A percentile compares a stretch with the other conserved stretches of the same genome.
These are phyloP conservation scores for Calcarisporium arbuscula DNA, from an alignment of 2,329 filamentous ascomycete species.

Conservation along the genomic window DNA sequence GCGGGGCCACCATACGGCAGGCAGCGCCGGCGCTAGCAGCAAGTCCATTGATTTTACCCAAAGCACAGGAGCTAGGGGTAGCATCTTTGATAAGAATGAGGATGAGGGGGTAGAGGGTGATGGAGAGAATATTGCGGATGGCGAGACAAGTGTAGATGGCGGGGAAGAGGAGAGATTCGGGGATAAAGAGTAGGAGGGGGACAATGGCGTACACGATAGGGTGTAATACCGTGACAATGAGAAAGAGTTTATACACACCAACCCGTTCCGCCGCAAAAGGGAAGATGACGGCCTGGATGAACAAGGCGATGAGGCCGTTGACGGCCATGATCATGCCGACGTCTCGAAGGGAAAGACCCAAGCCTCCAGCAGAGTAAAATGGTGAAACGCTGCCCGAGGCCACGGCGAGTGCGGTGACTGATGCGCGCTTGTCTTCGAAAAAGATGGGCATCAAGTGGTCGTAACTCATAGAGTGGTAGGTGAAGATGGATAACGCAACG, in stretches of 20 bases:
- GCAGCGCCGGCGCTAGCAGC: constrained; percentile 60
- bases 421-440: constrained; percentile 66
- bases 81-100: constrained; percentile 64
- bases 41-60: constrained; percentile 61
- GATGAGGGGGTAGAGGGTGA: constrained; percentile 59
- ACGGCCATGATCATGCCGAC: constrained; percentile 57
- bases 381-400: constrained; percentile 28
- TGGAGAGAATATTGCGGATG: constrained; percentile 54
- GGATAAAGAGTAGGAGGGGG: constrained; percentile 51
- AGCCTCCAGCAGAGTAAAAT: constrained; percentile 54
- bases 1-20: constrained; percentile 62
- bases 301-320: constrained; percentile 52
- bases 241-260: constrained; percentile 54
- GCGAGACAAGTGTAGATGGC: constrained; percentile 54
- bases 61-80: constrained; percentile 46
- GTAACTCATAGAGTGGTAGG: constrained; percentile 92
- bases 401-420: constrained; percentile 29
- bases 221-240: constrained; percentile 53
- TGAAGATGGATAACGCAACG: constrained; percentile 80
- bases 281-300: constrained; percentile 55
- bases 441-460: constrained; percentile 91
- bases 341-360: constrained; percentile 55
- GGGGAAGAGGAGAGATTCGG: constrained; percentile 42
- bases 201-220: constrained; percentile 56
- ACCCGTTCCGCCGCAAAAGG: constrained; percentile 51